Percentiles rank a stretch among this genome's conserved stretches.
These are phyloP conservation scores for Paraconiothyrium brasiliense DNA, from an alignment of 2,329 filamentous ascomycete species.

Conservation along the genomic window DNA sequence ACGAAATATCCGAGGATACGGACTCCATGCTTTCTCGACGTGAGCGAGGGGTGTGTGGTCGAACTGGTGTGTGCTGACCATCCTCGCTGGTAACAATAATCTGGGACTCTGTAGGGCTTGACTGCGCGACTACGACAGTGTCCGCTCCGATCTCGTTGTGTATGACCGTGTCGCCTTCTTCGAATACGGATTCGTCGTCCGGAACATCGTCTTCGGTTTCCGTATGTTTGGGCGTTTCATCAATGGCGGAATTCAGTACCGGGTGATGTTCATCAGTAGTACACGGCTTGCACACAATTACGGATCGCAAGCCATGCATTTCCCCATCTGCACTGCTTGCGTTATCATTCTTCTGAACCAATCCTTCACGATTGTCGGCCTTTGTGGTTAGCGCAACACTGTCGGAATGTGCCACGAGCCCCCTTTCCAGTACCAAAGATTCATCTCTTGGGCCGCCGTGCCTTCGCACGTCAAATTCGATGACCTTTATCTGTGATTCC, in stretches of 20 bases:
- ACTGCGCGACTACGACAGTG: constrained; percentile 11
- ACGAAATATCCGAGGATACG: constrained; percentile 41
- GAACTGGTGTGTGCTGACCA: constrained; percentile 21
- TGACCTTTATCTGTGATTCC: constrained; percentile 76
- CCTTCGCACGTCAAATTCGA: constrained; percentile 66
- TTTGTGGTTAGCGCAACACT: constrained; percentile 6
- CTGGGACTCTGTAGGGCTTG: constrained; percentile 28
- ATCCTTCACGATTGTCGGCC: constrained; percentile 1
- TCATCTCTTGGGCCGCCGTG: constrained; percentile 21
- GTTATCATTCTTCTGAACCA: constrained; percentile 2
- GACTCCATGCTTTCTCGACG: constrained; percentile 43
- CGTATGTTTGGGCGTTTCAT: background rate
- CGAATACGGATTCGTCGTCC: constrained; percentile 44
- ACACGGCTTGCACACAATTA: constrained; percentile 8
- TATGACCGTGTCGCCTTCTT: constrained; percentile 47
- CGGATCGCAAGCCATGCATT: background rate
- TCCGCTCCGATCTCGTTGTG: constrained; percentile 38
- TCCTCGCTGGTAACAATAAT: constrained; percentile 33
- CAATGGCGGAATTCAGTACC: background rate
- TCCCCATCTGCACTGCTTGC: background rate
- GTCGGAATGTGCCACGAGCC: constrained; percentile 24
- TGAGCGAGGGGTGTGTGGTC: constrained; percentile 44
- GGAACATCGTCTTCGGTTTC: constrained; percentile 15
- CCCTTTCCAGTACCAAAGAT: constrained; percentile 5
- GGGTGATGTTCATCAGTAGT: background rate